Evolutionary conservation across 2,329 filamentous ascomycete species (phyloP).

Genomic region (Xylaria sp.): DNA sequence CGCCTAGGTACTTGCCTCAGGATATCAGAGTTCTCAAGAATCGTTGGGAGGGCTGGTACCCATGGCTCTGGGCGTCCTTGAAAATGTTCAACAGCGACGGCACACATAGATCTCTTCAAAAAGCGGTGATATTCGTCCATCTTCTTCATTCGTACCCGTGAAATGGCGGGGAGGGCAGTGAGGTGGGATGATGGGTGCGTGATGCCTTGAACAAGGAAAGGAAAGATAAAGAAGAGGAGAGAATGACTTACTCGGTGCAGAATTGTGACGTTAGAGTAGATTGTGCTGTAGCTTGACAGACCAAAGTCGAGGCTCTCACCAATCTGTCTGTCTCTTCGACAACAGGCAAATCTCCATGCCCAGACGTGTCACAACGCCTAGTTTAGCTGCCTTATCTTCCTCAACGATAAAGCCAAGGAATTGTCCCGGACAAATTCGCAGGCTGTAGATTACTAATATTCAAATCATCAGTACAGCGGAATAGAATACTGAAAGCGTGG

Average conservation of each 20-base stretch:
- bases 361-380: slow-evolving; percentile 16
- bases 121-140: slow-evolving; percentile 9
- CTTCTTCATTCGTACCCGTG: not conserved
- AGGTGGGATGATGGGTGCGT: slow-evolving; percentile 9
- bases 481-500: not conserved
- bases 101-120: slow-evolving; percentile 10
- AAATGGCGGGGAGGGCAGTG: not conserved
- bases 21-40: slow-evolving; percentile 18
- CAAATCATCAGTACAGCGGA: not conserved
- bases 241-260: slow-evolving; percentile 19
- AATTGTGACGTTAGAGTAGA: not conserved
- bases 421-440: slow-evolving; percentile 27
- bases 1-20: slow-evolving; percentile 31
- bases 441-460: not conserved
- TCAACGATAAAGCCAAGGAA: slow-evolving; percentile 19
- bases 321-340: slow-evolving; percentile 23
- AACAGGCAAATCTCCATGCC: slow-evolving; percentile 28
- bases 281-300: not conserved
- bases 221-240: slow-evolving; percentile 4
- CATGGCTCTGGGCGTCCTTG: slow-evolving; percentile 7
- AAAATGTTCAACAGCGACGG: slow-evolving; percentile 6
- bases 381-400: slow-evolving; percentile 4
- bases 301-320: slow-evolving; percentile 21
- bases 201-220: slow-evolving; percentile 4
- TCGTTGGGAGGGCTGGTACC: slow-evolving; percentile 7